Base-by-base conservation (phyloP, 1,284 basidiomycete genomes). In the Leccinum brunneo-olivaceum region DNA sequence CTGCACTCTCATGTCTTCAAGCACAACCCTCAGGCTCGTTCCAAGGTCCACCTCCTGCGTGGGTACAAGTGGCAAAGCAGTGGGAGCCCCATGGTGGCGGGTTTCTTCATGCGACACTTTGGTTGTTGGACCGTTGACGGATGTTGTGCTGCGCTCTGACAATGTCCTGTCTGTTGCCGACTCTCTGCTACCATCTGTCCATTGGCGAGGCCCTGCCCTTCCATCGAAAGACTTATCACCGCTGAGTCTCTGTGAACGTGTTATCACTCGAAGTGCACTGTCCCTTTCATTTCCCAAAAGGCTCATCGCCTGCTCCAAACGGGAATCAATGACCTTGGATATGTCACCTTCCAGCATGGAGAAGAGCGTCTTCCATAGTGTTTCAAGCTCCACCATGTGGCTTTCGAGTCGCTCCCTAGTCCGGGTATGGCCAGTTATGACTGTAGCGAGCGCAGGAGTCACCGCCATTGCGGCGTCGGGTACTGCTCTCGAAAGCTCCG, bases 321-420 rank as follows among this genome's bases (percentile, higher is more conserved):
- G 60, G n/a, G 53, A 51, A 44, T 74, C 69, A 40, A 75, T 58
- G 29, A 53, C 54, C 49, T 56, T 60, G 50, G 60, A 63, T 41
- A 73, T 63, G 29, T 72, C 69, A 10, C 55, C 53, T 14, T 66
- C 57, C 45, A 76, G 62, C 10, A 58, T 45, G 32, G 68, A 62
- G 43, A 76, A 70, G 15, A 69, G 56, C 28, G 69, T 61, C 44
- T 64, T 63, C 74, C 74, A 77, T 25, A 73, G 51, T 24, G 54
- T 51, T 39, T 65, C 66, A 12, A 76, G 65, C 10, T 64, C 64
- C 36, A 58, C 54, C 29, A 66, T 58, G 37, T 62, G 67, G 34
- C 57, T 56, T 39, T 73, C 67, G 24, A 69, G 56, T 19, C 63
- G 65, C 36, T 68, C 63, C 47, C 70, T 70, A 45, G 62, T 66